phyloP scores from a whole-genome alignment of 2,329 filamentous ascomycete genomes.

The Ophiostoma australiae region DNA sequence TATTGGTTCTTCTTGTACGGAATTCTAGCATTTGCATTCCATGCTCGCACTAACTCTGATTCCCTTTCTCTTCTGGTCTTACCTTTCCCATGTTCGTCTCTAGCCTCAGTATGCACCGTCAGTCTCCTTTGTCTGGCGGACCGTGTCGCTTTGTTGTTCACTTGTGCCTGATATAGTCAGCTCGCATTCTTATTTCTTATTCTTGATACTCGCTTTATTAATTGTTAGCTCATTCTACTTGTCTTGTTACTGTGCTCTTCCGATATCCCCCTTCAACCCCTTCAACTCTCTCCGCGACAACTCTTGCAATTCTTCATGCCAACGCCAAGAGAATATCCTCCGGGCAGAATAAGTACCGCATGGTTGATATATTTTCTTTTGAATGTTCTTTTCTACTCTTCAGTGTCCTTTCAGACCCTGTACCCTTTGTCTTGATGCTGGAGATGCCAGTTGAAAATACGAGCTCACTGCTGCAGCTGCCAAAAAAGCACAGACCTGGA shows the following conservation, averaged over 20 bases:
- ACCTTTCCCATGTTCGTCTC: background rate
- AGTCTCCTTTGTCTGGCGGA: background rate
- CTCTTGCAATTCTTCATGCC: background rate
- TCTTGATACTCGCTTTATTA: background rate
- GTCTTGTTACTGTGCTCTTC: background rate
- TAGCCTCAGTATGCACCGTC: background rate
- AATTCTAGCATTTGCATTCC: background rate
- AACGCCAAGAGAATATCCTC: background rate
- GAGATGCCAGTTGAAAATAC: background rate
- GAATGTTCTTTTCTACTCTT: background rate
- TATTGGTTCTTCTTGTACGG: constrained; percentile 9
- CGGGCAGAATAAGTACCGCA: background rate
- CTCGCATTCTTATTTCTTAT: background rate
- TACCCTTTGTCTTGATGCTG: background rate
- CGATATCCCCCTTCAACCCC: background rate
- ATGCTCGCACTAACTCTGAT: background rate
- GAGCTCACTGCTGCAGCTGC: background rate
- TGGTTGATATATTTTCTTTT: background rate
- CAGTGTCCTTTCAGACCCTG: background rate
- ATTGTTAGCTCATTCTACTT: background rate
- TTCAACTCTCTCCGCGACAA: background rate
- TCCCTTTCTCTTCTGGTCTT: background rate
- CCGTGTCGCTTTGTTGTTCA: background rate
- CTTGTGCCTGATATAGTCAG: background rate
- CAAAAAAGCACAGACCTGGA: background rate